Evolutionary conservation across 805 yeast species (phyloP).

Genomic region (Debaryomyces hansenii): DNA sequence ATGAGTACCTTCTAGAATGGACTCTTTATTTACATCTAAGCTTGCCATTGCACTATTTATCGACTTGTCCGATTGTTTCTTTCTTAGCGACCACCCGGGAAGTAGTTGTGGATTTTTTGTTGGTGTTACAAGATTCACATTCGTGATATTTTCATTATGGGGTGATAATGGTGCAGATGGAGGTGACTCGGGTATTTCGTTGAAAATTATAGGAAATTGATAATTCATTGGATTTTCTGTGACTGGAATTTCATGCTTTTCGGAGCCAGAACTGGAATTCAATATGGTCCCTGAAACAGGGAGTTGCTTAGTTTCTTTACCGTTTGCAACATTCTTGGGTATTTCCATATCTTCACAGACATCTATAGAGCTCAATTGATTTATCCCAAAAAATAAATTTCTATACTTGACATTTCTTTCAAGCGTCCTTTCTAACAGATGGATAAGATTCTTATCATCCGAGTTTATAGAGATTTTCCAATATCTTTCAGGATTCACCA

Average conservation of each 20-base stretch:
- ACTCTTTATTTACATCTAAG: slow-evolving; percentile 16
- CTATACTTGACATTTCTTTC: slow-evolving; percentile 42
- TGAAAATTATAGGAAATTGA: slow-evolving; percentile 15
- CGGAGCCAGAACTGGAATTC: too few species aligned
- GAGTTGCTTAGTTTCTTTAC: neutral
- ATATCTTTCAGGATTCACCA: slow-evolving; percentile 73
- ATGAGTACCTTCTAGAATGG: neutral
- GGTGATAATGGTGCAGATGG: slow-evolving; percentile 46
- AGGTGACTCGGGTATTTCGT: slow-evolving; percentile 42
- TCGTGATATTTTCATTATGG: slow-evolving; percentile 10
- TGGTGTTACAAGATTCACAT: neutral
- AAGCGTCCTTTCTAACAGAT: slow-evolving; percentile 36
- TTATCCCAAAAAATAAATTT: slow-evolving; percentile 26
- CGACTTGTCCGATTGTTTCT: slow-evolving; percentile 20
- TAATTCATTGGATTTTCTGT: neutral
- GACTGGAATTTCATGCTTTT: neutral
- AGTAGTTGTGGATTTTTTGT: neutral
- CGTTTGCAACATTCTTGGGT: neutral
- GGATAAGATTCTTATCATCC: slow-evolving; percentile 23
- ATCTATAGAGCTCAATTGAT: neutral
- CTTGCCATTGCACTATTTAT: slow-evolving; percentile 31
- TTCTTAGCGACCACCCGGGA: slow-evolving; percentile 11
- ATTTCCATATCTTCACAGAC: neutral
- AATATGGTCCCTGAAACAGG: neutral
- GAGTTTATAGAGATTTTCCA: slow-evolving; percentile 56